Evolutionary conservation across 192 early-diverging fungal genomes (phyloP).

Genomic region (Coemansia sp.): DNA sequence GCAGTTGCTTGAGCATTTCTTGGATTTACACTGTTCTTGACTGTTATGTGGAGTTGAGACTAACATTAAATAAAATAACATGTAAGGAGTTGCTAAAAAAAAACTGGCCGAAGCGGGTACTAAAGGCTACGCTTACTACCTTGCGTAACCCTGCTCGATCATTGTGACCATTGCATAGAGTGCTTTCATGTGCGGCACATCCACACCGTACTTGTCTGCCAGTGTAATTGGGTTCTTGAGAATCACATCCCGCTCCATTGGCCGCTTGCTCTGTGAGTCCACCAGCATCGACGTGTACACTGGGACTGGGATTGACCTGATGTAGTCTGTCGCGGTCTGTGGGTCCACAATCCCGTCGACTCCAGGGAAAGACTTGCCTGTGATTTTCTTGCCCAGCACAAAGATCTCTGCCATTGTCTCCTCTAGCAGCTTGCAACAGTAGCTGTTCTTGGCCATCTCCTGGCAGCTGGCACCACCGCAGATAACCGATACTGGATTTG

Average conservation of each 20-base stretch:
- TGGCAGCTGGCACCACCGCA: constrained; percentile 43
- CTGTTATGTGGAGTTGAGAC: neutral
- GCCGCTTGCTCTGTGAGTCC: constrained; percentile 51
- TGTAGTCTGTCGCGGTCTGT: constrained; percentile 39
- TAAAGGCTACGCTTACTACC: constrained; percentile 5
- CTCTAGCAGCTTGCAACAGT: constrained; percentile 32
- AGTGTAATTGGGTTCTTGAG: constrained; percentile 47
- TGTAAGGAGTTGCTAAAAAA: neutral
- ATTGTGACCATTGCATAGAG: constrained; percentile 46
- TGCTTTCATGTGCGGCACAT: constrained; percentile 46
- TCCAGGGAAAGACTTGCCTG: constrained; percentile 39
- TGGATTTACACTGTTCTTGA: neutral
- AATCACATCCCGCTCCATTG: constrained; percentile 53
- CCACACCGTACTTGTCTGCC: constrained; percentile 40
- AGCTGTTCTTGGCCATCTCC: constrained; percentile 34
- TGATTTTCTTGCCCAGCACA: constrained; percentile 38
- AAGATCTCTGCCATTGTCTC: constrained; percentile 51
- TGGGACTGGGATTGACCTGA: constrained; percentile 38
- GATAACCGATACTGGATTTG: constrained; percentile 51
- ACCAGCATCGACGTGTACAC: constrained; percentile 54
- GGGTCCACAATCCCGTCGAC: constrained; percentile 48
- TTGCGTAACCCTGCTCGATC: constrained; percentile 37
- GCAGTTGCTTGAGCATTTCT: neutral
- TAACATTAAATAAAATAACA: neutral
- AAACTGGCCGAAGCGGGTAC: neutral